These are phyloP conservation scores for Penicillium hordei DNA, from an alignment of 2,329 filamentous ascomycete species.

Conservation along the genomic window DNA sequence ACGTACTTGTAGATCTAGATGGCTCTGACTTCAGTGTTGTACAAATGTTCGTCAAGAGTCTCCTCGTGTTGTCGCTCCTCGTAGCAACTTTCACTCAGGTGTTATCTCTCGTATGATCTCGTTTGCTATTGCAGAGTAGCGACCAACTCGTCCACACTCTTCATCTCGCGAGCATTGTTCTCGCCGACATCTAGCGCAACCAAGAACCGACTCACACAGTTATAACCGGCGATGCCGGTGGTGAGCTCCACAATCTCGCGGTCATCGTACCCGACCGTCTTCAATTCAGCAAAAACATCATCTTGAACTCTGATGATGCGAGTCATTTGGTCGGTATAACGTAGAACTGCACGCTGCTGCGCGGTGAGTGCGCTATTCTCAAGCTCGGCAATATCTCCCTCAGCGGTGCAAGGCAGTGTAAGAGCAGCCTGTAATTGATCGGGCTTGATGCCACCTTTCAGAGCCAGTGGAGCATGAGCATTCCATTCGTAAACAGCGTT, in stretches of 20 bases:
- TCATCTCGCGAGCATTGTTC: slow-evolving; percentile 53
- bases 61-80: too few relatives aligned
- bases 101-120: background rate
- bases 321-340: slow-evolving; percentile 83
- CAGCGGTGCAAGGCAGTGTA: slow-evolving; percentile 50
- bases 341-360: slow-evolving; percentile 66
- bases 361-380: slow-evolving; percentile 49
- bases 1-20: background rate
- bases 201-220: slow-evolving; percentile 82
- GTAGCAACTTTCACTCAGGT: background rate
- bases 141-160: slow-evolving; percentile 68
- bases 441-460: slow-evolving; percentile 38
- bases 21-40: background rate
- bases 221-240: slow-evolving; percentile 81
- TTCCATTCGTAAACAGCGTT: slow-evolving; percentile 82
- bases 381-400: slow-evolving; percentile 33
- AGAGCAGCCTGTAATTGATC: slow-evolving; percentile 55
- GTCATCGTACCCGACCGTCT: slow-evolving; percentile 62
- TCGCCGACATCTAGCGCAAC: slow-evolving; percentile 71
- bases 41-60: background rate
- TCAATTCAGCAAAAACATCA: slow-evolving; percentile 62
- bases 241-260: slow-evolving; percentile 80
- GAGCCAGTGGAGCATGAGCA: slow-evolving; percentile 68
- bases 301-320: slow-evolving; percentile 67
- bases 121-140: slow-evolving; percentile 26